Evolutionary conservation across 495 filamentous ascomycete species (phyloP).

Genomic region (Xylaria curta): DNA sequence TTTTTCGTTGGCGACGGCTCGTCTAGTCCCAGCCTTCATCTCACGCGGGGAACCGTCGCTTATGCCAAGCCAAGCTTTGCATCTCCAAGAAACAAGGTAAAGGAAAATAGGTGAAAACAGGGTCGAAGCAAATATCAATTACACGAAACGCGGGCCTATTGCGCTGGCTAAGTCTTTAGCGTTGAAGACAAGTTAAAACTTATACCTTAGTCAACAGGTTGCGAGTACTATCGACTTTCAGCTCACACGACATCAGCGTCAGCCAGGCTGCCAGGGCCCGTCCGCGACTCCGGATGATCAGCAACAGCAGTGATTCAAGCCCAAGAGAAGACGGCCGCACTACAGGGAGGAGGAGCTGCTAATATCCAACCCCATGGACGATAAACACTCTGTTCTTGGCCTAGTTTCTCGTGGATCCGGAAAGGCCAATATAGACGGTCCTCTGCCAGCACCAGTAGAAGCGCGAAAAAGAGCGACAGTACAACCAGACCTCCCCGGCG

Average conservation of each 20-base stretch:
- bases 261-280: conserved; percentile 10
- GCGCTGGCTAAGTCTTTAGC: not conserved
- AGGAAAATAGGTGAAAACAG: not conserved
- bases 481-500: not conserved
- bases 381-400: conserved; percentile 8
- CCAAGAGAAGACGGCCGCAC: not conserved
- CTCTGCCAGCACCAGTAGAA: not conserved
- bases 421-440: not conserved
- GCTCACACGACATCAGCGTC: conserved; percentile 1
- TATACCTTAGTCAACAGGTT: not conserved
- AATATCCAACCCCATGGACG: conserved; percentile 16
- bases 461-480: not conserved
- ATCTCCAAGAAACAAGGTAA: not conserved
- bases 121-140: not conserved
- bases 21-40: not conserved
- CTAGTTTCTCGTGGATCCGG: conserved; percentile 9
- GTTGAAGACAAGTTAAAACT: not conserved
- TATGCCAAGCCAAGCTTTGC: not conserved
- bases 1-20: not conserved
- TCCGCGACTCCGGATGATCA: conserved; percentile 10
- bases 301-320: not conserved
- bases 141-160: not conserved
- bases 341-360: not conserved
- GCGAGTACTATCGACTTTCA: not conserved
- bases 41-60: not conserved